Conservation (phyloP, 1,284 basidiomycete genomes). For the Cystobasidiaceae sp. region DNA sequence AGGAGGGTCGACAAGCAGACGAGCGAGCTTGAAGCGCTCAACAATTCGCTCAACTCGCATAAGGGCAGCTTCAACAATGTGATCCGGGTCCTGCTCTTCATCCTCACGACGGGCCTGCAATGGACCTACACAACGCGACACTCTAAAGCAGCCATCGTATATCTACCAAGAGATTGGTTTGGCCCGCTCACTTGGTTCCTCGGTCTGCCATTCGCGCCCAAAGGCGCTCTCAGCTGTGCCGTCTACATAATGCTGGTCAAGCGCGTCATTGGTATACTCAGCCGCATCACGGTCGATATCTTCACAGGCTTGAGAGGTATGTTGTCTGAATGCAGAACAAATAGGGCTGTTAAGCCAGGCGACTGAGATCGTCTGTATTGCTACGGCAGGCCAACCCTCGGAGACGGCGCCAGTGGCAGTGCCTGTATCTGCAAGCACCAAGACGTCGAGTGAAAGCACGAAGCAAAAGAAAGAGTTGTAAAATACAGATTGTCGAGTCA, state of each 20-base stretch:
- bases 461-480: constrained; percentile 17
- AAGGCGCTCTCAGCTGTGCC: constrained; percentile 50
- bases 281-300: constrained; percentile 2
- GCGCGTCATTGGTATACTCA: constrained; percentile 16
- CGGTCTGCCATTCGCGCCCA: constrained; percentile 70
- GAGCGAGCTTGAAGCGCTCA: constrained; percentile 87
- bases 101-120: constrained; percentile 74
- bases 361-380: not conserved
- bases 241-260: constrained; percentile 28
- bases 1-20: constrained; percentile 87
- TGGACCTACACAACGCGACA: constrained; percentile 84
- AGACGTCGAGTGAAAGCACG: not conserved
- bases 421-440: constrained; percentile 4
- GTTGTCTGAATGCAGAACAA: not conserved
- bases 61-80: constrained; percentile 54
- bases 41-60: constrained; percentile 23
- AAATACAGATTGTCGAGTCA: not conserved
- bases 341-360: too few species aligned
- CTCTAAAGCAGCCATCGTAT: constrained; percentile 80
- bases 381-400: constrained; percentile 7
- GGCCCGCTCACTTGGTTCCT: constrained; percentile 76
- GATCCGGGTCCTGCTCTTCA: constrained; percentile 71
- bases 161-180: constrained; percentile 79
- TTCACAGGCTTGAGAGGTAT: constrained; percentile 4
- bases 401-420: constrained; percentile 21